phyloP scores from a whole-genome alignment of 1,284 basidiomycete genomes.

The Wallemia ichthyophaga region DNA sequence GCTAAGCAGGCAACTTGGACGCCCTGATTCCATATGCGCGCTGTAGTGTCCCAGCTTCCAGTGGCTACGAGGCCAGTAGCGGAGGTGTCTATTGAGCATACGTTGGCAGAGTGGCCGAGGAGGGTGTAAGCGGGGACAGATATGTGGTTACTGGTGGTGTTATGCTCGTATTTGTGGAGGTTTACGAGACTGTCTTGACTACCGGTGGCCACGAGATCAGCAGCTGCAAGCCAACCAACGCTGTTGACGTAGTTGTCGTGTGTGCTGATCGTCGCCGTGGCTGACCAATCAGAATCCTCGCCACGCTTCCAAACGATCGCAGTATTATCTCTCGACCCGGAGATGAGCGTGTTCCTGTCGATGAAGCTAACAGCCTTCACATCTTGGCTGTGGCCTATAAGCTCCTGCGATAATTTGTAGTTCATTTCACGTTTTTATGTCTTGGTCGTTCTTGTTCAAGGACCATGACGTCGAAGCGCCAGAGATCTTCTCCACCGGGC shows the following conservation, averaged over 20 bases:
- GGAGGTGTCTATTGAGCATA: slow-evolving; percentile 53
- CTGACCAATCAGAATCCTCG: slow-evolving; percentile 12
- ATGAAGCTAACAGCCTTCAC: slow-evolving; percentile 36
- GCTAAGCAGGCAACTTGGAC: slow-evolving; percentile 41
- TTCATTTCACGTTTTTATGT: neutral
- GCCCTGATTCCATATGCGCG: slow-evolving; percentile 72
- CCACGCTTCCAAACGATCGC: slow-evolving; percentile 50
- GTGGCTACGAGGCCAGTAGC: slow-evolving; percentile 45
- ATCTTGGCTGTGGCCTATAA: slow-evolving; percentile 7
- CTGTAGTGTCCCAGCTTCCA: slow-evolving; percentile 93
- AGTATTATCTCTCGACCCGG: slow-evolving; percentile 63
- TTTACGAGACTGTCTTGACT: slow-evolving; percentile 62
- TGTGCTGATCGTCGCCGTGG: slow-evolving; percentile 26
- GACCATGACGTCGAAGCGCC: neutral
- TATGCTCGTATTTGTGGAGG: slow-evolving; percentile 31
- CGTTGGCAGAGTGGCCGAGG: slow-evolving; percentile 57
- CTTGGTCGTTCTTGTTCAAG: too few relatives aligned
- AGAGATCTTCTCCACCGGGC: neutral
- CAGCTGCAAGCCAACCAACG: slow-evolving; percentile 25
- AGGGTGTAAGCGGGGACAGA: slow-evolving; percentile 10
- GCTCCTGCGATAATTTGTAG: neutral
- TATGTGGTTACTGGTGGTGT: slow-evolving; percentile 15
- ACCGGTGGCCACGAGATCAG: slow-evolving; percentile 55
- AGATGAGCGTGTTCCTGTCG: slow-evolving; percentile 39
- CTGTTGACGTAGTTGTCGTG: slow-evolving; percentile 53